These are phyloP conservation scores for Boletus mariae DNA, from an alignment of 1,284 basidiomycete genomes.

Conservation along the genomic window DNA sequence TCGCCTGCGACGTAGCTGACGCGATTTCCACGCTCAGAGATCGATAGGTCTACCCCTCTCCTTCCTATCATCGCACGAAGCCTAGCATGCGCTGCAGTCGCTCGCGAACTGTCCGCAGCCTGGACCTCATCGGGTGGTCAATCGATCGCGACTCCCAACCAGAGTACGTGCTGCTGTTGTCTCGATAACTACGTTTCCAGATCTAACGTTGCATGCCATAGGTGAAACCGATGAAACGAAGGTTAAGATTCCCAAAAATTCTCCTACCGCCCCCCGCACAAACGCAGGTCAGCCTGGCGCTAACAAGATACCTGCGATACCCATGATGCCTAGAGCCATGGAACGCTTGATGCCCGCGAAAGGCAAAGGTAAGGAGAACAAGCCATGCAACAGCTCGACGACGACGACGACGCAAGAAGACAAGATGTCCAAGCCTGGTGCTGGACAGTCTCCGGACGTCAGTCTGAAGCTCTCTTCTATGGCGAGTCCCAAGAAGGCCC, in stretches of 20 bases:
- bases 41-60: neutral
- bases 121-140: neutral
- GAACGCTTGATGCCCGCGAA: conserved; percentile 2
- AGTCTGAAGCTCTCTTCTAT: conserved; percentile 5
- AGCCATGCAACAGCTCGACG: conserved; percentile 1
- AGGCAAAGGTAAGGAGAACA: conserved; percentile 22
- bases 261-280: neutral
- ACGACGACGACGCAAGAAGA: conserved; percentile 1
- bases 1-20: conserved; percentile 1
- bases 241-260: neutral
- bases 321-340: conserved; percentile 5
- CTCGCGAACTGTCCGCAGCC: neutral
- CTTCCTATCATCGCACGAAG: neutral
- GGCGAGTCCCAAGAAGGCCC: conserved; percentile 4
- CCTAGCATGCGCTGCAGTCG: neutral
- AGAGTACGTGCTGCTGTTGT: neutral
- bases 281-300: conserved; percentile 7
- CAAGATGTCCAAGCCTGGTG: neutral
- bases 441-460: neutral
- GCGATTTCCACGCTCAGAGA: neutral
- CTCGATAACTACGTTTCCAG: neutral
- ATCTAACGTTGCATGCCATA: neutral
- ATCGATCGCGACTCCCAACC: neutral
- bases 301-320: conserved; percentile 6
- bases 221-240: neutral